Conservation (phyloP, 2,329 filamentous ascomycete genomes). For the Neoarthrinium moseri region DNA sequence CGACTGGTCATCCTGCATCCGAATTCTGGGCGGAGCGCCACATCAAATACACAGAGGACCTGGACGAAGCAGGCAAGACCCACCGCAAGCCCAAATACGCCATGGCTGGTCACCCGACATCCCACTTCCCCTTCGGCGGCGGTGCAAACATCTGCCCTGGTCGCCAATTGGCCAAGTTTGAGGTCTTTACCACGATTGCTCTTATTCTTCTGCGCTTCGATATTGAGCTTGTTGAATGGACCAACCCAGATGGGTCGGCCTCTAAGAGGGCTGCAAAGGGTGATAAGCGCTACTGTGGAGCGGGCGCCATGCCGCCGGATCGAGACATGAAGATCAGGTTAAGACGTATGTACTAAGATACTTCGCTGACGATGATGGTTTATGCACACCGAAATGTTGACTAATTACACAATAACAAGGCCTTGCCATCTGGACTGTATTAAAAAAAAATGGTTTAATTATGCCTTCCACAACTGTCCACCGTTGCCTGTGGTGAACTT, state of each 20-base stretch:
- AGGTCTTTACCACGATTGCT: slow-evolving; percentile 28
- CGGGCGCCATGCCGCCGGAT: slow-evolving; percentile 1
- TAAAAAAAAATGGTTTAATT: too few species aligned
- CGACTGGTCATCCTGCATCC: slow-evolving; percentile 15
- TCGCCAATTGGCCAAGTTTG: slow-evolving; percentile 33
- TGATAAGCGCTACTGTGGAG: neutral
- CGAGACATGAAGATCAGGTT: neutral
- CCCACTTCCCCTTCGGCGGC: slow-evolving; percentile 18
- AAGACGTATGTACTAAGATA: neutral
- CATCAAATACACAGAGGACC: slow-evolving; percentile 11
- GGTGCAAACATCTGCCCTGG: slow-evolving; percentile 32
- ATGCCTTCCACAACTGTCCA: too few species aligned
- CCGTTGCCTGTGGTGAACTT: too few species aligned
- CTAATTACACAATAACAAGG: too few species aligned
- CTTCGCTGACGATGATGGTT: too few species aligned
- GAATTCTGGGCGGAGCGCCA: slow-evolving; percentile 23
- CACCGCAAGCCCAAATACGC: slow-evolving; percentile 6
- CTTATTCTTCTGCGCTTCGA: slow-evolving; percentile 29
- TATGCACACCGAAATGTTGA: too few species aligned
- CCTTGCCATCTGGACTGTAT: too few species aligned
- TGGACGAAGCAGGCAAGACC: neutral
- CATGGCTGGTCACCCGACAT: slow-evolving; percentile 12
- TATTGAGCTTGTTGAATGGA: slow-evolving; percentile 20
- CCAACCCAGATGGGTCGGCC: neutral
- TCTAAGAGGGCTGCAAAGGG: neutral